Evolutionary conservation across 2,329 filamentous ascomycete species (phyloP), one percentile per base, ranked within the genome.

Genomic region (Cordyceps pruinosa): DNA sequence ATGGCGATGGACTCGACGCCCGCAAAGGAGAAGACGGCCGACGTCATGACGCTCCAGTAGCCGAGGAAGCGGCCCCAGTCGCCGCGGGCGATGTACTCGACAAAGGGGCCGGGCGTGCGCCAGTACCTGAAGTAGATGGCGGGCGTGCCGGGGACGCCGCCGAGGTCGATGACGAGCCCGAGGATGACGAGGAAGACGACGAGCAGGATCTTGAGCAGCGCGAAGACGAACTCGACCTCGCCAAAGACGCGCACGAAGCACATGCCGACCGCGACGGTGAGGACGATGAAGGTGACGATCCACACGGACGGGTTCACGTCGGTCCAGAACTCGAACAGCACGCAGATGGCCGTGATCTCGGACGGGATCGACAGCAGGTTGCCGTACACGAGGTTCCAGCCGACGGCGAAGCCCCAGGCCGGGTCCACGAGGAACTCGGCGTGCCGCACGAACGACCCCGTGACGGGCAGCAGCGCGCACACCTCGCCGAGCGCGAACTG

Each of bases 51-150:
- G 37, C 83, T 81, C 56, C 81, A 79, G 63, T 88, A 84, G 8
- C 87, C 87, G 5, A 89, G 75, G 65, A 90, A 89, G 15, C 76
- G 74, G 15, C 86, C 86, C 73, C 76, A 82, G 30, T 80, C 72
- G 0, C 82, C 78, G 0, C 72, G 73, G 3, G 76, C 76, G n/a
- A 88, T 79, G 65, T 86, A 82, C 63, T 86, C 81, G 34, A 85
- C 83, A 63, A 88, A 86, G 0, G 85, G 83, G 1, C 85, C 86
- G 0, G 87, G 87, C 32, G 84, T 70, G 54, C 75, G 80, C 88
- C 87, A 91, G 69, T 88, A 89, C 39, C 76, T 70, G 68, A 89
- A 89, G 2, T 87, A 87, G 52, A 84, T 76, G 5, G 80, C 73
- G 21, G 80, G 75, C 0, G 77, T 78, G 4, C 81, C 81, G 0